Conservation (phyloP, 768 basidiomycete genomes). For the Boletus eberwhitei region DNA sequence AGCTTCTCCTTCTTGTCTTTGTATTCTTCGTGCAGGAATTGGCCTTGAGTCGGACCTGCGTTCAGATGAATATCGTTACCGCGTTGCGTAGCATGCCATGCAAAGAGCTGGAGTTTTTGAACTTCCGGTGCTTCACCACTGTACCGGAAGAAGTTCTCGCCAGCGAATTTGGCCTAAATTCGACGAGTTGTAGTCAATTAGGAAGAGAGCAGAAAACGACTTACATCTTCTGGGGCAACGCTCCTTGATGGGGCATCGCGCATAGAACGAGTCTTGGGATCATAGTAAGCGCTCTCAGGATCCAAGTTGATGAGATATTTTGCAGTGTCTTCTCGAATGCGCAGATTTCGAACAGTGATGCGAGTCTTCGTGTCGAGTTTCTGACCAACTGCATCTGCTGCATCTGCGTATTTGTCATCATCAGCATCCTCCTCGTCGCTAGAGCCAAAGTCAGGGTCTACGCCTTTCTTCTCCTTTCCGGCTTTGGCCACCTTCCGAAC, state of each 20-base stretch:
- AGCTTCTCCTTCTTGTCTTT: slow-evolving; percentile 88
- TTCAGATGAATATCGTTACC: slow-evolving; percentile 96
- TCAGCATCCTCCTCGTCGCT: slow-evolving; percentile 95
- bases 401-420: slow-evolving; percentile 97
- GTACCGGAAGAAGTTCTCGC: slow-evolving; percentile 92
- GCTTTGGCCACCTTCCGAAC: slow-evolving; percentile 95
- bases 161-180: slow-evolving; percentile 79
- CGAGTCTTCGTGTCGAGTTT: slow-evolving; percentile 98
- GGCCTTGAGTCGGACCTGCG: slow-evolving; percentile 94
- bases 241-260: slow-evolving; percentile 87
- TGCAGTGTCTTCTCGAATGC: slow-evolving; percentile 98
- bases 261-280: slow-evolving; percentile 99
- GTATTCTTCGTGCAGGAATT: slow-evolving; percentile 88
- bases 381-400: slow-evolving; percentile 96
- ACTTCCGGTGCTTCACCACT: slow-evolving; percentile 93
- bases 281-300: slow-evolving; percentile 94
- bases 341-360: slow-evolving; percentile 95
- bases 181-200: not conserved
- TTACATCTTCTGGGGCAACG: slow-evolving; percentile 82
- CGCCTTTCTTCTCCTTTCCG: slow-evolving; percentile 64
- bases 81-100: slow-evolving; percentile 91
- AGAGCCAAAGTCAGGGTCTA: slow-evolving; percentile 91
- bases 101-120: slow-evolving; percentile 90
- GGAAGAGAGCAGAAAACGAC: slow-evolving; percentile 25
- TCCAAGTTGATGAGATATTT: slow-evolving; percentile 98